These are phyloP conservation scores for Aegilops tauschii DNA, from an alignment of 176 grass and related monocot species.

Conservation along the genomic window DNA sequence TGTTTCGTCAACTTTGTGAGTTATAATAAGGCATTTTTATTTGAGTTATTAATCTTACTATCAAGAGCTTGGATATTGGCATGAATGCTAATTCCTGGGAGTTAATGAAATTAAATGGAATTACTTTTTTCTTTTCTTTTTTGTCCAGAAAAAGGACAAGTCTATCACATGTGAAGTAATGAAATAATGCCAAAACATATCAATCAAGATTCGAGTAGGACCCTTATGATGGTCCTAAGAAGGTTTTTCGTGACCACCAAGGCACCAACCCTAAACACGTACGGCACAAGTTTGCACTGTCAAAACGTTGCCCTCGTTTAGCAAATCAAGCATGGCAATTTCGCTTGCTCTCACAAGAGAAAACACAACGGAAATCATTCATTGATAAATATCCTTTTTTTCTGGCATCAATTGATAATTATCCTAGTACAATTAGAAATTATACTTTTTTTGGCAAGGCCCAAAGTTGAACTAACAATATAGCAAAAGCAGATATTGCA, in stretches of 20 bases:
- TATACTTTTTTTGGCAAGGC: too few relatives aligned
- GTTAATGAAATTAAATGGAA: background rate
- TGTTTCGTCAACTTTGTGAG: too few relatives aligned
- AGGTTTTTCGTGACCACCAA: slow-evolving; percentile 7
- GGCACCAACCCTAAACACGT: background rate
- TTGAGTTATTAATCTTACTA: too few relatives aligned
- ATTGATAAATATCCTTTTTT: too few relatives aligned
- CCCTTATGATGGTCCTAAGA: background rate
- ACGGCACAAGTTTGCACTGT: background rate
- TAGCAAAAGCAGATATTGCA: too few relatives aligned
- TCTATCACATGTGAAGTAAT: slow-evolving; percentile 21
- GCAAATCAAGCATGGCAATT: background rate
- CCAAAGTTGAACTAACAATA: too few relatives aligned
- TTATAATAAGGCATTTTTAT: too few relatives aligned
- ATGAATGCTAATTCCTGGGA: background rate
- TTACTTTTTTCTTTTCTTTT: too few relatives aligned
- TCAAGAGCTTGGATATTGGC: too few relatives aligned
- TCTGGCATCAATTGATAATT: too few relatives aligned
- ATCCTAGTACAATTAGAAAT: too few relatives aligned
- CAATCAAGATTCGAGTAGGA: slow-evolving; percentile 26
- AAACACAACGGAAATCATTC: too few relatives aligned
- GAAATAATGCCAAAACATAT: slow-evolving; percentile 26
- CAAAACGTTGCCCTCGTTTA: background rate
- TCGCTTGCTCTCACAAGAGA: background rate
- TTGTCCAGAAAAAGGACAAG: background rate